Evolutionary conservation across 495 filamentous ascomycete genomes (phyloP).

Genomic region (Tuber brumale): DNA sequence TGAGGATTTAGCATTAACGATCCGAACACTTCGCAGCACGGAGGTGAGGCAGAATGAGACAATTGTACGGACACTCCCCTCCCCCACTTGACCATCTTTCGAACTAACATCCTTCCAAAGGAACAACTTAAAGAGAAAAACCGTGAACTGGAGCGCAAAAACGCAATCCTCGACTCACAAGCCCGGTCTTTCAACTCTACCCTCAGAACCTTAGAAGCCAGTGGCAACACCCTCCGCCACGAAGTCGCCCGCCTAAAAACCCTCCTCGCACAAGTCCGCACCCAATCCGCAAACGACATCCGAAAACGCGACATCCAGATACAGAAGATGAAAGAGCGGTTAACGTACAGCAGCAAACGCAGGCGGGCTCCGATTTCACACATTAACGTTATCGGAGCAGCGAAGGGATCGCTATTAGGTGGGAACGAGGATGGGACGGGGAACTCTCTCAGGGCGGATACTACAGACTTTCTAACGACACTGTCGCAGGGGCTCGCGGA

Average conservation of each 20-base stretch:
- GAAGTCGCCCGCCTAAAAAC: slow-evolving; percentile 71
- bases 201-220: slow-evolving; percentile 63
- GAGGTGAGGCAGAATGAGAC: slow-evolving; percentile 61
- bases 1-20: slow-evolving; percentile 69
- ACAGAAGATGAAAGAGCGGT: slow-evolving; percentile 75
- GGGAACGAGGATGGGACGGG: slow-evolving; percentile 47
- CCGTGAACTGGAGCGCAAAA: slow-evolving; percentile 65
- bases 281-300: slow-evolving; percentile 84
- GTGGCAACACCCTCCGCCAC: slow-evolving; percentile 64
- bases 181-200: slow-evolving; percentile 63
- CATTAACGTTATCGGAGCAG: slow-evolving; percentile 23
- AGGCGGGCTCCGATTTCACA: slow-evolving; percentile 31
- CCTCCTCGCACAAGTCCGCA: slow-evolving; percentile 69
- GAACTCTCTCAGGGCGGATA: slow-evolving; percentile 62
- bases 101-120: slow-evolving; percentile 31
- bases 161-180: slow-evolving; percentile 65
- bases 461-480: slow-evolving; percentile 84
- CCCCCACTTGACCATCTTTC: slow-evolving; percentile 15
- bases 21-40: slow-evolving; percentile 65
- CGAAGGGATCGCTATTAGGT: slow-evolving; percentile 30
- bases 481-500: slow-evolving; percentile 82
- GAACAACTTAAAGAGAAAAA: slow-evolving; percentile 61
- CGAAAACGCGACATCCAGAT: slow-evolving; percentile 86
- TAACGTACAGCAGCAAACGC: slow-evolving; percentile 47
- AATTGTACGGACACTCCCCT: slow-evolving; percentile 45